Evolutionary conservation across 208 protist species (phyloP).

Genomic region (Leishmania guyanensis): DNA sequence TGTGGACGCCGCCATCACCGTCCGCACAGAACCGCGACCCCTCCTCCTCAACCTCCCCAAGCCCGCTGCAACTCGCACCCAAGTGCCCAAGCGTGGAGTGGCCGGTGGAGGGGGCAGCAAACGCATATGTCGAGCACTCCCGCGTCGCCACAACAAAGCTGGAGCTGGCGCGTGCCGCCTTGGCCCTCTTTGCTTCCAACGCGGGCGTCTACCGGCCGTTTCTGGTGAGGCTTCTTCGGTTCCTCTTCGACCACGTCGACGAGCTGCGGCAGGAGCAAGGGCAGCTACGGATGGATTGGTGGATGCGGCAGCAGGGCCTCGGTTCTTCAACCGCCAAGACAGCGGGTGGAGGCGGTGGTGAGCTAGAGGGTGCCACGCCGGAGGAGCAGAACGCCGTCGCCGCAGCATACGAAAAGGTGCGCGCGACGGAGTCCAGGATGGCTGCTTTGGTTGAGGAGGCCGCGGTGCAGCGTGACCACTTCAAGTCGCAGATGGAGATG

Average conservation of each 20-base stretch:
- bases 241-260: slow-evolving; percentile 79
- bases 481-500: slow-evolving; percentile 61
- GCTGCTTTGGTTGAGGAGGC: slow-evolving; percentile 75
- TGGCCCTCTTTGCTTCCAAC: slow-evolving; percentile 84
- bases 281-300: slow-evolving; percentile 13
- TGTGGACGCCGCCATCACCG: not conserved
- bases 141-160: slow-evolving; percentile 43
- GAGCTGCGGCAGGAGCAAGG: slow-evolving; percentile 50
- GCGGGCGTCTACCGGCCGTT: slow-evolving; percentile 65
- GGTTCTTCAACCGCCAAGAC: not conserved
- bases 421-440: slow-evolving; percentile 69
- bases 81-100: not conserved
- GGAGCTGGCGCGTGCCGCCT: slow-evolving; percentile 70
- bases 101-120: not conserved
- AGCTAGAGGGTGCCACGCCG: slow-evolving; percentile 4
- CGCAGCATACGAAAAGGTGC: slow-evolving; percentile 66
- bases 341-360: not conserved
- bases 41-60: not conserved
- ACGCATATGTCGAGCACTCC: not conserved
- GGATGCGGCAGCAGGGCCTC: slow-evolving; percentile 4
- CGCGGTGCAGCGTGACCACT: slow-evolving; percentile 74
- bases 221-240: slow-evolving; percentile 65
- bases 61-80: not conserved
- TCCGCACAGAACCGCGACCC: not conserved
- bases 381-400: slow-evolving; percentile 54